Evolutionary conservation across 1,284 basidiomycete species (phyloP).

Genomic region (Rhodotorula sp.): DNA sequence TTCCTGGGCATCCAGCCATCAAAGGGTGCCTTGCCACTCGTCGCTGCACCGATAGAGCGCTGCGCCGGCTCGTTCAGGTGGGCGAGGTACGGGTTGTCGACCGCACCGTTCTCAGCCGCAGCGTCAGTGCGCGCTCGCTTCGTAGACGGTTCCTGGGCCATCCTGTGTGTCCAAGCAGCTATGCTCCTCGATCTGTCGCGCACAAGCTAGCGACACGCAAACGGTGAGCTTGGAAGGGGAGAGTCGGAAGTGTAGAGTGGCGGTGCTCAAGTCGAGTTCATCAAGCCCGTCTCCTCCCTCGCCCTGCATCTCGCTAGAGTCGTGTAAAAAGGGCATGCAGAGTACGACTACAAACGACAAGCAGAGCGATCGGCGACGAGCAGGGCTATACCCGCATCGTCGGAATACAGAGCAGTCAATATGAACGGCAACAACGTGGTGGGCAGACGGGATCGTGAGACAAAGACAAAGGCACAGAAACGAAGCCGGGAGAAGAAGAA

Average conservation of each 20-base stretch:
- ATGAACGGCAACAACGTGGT: not conserved
- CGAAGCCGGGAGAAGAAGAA: not conserved
- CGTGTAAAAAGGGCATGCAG: not conserved
- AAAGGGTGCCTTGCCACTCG: constrained; percentile 54
- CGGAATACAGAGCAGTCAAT: too few relatives aligned
- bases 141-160: constrained; percentile 10
- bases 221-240: too few relatives aligned
- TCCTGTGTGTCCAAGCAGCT: not conserved
- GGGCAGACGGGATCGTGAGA: not conserved
- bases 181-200: too few relatives aligned
- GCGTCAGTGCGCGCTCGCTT: constrained; percentile 31
- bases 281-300: not conserved
- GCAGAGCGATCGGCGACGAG: not conserved
- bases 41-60: constrained; percentile 37
- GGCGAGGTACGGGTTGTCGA: constrained; percentile 62
- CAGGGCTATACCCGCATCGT: too few relatives aligned
- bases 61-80: constrained; percentile 51
- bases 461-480: not conserved
- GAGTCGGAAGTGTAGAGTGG: not conserved
- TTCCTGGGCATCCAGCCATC: constrained; percentile 74
- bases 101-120: not conserved
- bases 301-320: not conserved
- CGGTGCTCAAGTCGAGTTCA: not conserved
- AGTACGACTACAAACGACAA: constrained; percentile 1
- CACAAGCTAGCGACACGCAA: too few relatives aligned